Percentiles rank a stretch among this genome's conserved stretches.
Conservation (phyloP, 306 rosid genomes). For the Vigna hirtella region DNA sequence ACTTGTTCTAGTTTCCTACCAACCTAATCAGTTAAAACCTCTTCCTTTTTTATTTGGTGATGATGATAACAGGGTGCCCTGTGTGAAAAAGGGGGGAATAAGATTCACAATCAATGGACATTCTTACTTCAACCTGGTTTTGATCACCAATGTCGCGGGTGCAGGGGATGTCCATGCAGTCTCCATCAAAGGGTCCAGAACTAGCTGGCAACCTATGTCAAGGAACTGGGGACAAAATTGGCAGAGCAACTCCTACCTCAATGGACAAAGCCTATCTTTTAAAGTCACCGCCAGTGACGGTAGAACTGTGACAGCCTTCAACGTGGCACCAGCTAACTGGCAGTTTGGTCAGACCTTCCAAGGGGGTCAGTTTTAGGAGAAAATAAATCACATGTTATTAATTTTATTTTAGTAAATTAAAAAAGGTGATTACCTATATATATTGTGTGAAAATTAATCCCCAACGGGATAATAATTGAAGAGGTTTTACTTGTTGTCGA, state of each 20-base stretch:
- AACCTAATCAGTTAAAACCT: background rate
- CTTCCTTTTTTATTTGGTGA: background rate
- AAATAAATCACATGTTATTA: background rate
- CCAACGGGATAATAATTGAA: background rate
- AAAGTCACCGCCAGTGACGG: slow-evolving; percentile 49
- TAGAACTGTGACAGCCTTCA: slow-evolving; percentile 29
- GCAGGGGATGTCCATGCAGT: slow-evolving; percentile 64
- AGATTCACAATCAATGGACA: slow-evolving; percentile 53
- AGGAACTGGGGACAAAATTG: slow-evolving; percentile 57
- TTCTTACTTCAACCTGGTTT: slow-evolving; percentile 52
- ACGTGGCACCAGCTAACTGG: slow-evolving; percentile 53
- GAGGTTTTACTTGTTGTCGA: background rate
- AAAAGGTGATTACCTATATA: background rate
- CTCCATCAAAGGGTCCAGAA: slow-evolving; percentile 57
- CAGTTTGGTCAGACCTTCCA: slow-evolving; percentile 53
- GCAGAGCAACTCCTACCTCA: slow-evolving; percentile 52
- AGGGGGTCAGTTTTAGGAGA: slow-evolving; percentile 41
- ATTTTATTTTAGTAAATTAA: background rate
- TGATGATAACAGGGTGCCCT: slow-evolving; percentile 46
- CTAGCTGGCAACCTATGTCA: slow-evolving; percentile 49
- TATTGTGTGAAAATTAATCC: background rate
- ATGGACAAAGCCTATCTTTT: slow-evolving; percentile 54
- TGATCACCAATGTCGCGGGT: slow-evolving; percentile 53
- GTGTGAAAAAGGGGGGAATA: slow-evolving; percentile 54
- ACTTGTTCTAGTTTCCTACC: background rate